phyloP scores from a whole-genome alignment of 441 rosid genomes.

The Dalechampia spathulata region DNA sequence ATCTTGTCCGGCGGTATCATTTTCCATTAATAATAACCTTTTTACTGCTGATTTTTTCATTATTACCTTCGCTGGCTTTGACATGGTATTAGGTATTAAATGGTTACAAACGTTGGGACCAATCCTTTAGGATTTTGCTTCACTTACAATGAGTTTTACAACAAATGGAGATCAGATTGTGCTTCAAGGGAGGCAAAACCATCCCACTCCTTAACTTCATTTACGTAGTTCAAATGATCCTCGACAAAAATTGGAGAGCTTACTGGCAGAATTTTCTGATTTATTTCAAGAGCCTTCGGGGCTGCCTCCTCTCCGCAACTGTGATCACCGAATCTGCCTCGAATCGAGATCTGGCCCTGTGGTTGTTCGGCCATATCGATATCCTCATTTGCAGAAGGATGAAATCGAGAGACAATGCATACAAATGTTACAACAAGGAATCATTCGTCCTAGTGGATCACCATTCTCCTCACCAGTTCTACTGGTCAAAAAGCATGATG shows the following conservation, averaged over 20 bases:
- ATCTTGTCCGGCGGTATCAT: background rate
- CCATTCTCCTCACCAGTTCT: background rate
- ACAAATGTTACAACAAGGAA: background rate
- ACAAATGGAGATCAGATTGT: rapidly evolving
- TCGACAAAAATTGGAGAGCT: background rate
- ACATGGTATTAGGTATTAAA: background rate
- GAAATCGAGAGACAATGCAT: background rate
- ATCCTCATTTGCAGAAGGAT: background rate
- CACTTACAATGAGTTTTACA: background rate
- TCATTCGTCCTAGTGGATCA: background rate
- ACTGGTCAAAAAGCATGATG: background rate
- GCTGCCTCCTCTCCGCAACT: background rate
- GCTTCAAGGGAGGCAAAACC: background rate
- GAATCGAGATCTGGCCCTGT: background rate
- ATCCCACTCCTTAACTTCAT: too few relatives aligned
- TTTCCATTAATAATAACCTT: background rate
- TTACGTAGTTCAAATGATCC: too few relatives aligned
- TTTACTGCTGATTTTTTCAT: background rate
- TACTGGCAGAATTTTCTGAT: background rate
- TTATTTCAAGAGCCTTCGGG: background rate
- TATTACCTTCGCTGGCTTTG: background rate
- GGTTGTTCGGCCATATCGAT: background rate
- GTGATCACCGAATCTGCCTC: background rate
- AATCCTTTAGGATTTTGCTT: background rate
- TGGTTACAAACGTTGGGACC: background rate